Conservation (phyloP, 2,329 filamentous ascomycete genomes). For the Penicillium carneum region DNA sequence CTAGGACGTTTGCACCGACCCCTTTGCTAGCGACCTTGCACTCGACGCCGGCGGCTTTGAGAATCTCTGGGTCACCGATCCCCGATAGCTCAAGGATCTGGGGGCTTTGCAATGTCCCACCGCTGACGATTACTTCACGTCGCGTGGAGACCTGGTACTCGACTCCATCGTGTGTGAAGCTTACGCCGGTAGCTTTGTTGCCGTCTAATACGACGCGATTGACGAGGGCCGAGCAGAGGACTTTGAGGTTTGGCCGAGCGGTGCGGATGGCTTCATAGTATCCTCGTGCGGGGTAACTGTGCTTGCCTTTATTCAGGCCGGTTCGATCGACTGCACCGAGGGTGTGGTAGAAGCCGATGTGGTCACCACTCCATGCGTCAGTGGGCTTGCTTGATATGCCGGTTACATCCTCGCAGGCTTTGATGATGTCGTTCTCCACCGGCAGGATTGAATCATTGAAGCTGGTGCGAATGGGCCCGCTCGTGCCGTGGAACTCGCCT, state of each 20-base stretch:
- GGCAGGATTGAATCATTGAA: conserved; percentile 27
- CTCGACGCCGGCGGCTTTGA: conserved; percentile 51
- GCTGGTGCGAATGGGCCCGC: conserved; percentile 25
- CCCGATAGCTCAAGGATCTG: conserved; percentile 68
- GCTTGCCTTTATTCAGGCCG: conserved; percentile 37
- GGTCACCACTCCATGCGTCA: conserved; percentile 48
- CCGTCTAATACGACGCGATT: conserved; percentile 38
- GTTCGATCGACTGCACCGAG: conserved; percentile 41
- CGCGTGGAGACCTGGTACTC: conserved; percentile 45
- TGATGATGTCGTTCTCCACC: conserved; percentile 32
- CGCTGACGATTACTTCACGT: conserved; percentile 65
- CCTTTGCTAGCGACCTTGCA: conserved; percentile 53
- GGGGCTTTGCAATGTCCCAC: conserved; percentile 64
- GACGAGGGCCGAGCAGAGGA: conserved; percentile 57
- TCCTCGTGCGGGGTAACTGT: conserved; percentile 53
- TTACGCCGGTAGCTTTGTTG: conserved; percentile 48
- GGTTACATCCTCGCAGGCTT: conserved; percentile 28
- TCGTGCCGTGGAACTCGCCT: conserved; percentile 28
- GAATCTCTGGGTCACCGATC: conserved; percentile 59
- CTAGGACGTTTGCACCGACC: conserved; percentile 60
- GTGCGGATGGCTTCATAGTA: conserved; percentile 47
- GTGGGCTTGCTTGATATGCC: conserved; percentile 19
- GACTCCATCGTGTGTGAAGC: conserved; percentile 50
- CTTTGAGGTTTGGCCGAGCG: conserved; percentile 54
- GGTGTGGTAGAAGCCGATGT: conserved; percentile 49